Evolutionary conservation across 2,329 filamentous ascomycete genomes (phyloP).

Genomic region (Fusarium miscanthi): DNA sequence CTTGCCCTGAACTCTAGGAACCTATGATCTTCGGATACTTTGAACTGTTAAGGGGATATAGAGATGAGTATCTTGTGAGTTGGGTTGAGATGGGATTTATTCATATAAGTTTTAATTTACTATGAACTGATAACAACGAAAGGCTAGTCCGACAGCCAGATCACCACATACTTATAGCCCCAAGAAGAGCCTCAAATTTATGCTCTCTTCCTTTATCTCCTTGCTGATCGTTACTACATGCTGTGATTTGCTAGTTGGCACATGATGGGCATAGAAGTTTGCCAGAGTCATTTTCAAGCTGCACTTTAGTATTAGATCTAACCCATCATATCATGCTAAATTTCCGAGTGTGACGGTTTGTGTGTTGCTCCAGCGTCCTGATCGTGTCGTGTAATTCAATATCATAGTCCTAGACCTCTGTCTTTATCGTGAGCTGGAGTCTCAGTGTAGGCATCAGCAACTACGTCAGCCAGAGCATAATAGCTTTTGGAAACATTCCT

Average conservation of each 20-base stretch:
- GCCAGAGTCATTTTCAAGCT: not conserved
- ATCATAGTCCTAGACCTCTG: not conserved
- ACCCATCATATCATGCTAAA: not conserved
- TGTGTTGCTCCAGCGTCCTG: not conserved
- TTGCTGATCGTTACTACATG: not conserved
- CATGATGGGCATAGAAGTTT: not conserved
- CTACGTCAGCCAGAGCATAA: not conserved
- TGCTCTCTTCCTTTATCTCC: too few species aligned
- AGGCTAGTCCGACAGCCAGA: too few species aligned
- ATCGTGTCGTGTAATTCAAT: not conserved
- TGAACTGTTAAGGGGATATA: fast-evolving
- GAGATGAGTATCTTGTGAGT: not conserved
- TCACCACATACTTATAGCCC: not conserved
- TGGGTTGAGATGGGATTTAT: not conserved
- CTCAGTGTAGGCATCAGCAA: not conserved
- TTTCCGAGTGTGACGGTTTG: not conserved
- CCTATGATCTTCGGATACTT: not conserved
- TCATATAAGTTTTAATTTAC: not conserved
- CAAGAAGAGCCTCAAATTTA: not conserved
- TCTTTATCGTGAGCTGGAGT: not conserved
- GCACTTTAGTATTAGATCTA: not conserved
- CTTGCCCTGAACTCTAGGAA: not conserved
- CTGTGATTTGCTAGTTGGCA: conserved; percentile 1
- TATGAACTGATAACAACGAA: not conserved
- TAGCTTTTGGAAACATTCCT: not conserved